Conservation (phyloP, 805 yeast species). For the Hanseniaspora mollemarum region DNA sequence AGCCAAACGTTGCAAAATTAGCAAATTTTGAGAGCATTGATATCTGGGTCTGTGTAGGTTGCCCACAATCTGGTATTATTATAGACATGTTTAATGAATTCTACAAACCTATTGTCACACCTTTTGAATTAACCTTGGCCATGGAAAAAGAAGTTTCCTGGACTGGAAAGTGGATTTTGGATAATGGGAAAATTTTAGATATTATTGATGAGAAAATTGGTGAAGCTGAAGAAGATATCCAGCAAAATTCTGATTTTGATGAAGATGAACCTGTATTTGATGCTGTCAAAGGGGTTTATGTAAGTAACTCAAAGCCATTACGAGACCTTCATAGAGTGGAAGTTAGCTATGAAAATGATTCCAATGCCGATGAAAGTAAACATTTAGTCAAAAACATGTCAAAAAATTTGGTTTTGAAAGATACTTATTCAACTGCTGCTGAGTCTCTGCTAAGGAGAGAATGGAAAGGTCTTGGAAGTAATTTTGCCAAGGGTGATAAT, state of each 20-base stretch:
- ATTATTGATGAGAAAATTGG: constrained; percentile 31
- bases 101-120: constrained; percentile 85
- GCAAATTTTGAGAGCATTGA: constrained; percentile 94
- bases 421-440: constrained; percentile 85
- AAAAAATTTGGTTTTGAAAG: constrained; percentile 50
- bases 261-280: constrained; percentile 74
- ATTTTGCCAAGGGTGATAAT: constrained; percentile 37
- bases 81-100: constrained; percentile 69
- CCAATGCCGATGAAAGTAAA: constrained; percentile 25
- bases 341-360: constrained; percentile 35
- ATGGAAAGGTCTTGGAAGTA: constrained; percentile 92
- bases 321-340: constrained; percentile 55
- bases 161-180: constrained; percentile 91
- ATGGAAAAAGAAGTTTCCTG: constrained; percentile 64
- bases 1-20: constrained; percentile 91
- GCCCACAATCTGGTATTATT: constrained; percentile 87
- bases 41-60: constrained; percentile 88
- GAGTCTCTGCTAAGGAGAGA: constrained; percentile 53
- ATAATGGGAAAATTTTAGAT: constrained; percentile 46
- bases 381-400: constrained; percentile 48
- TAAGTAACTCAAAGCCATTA: constrained; percentile 63
- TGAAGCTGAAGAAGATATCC: constrained; percentile 21
- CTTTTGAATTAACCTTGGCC: constrained; percentile 79
- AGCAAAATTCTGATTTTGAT: constrained; percentile 20
- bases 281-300: constrained; percentile 72